These are phyloP conservation scores for Psilocybe azurescens DNA, from an alignment of 768 basidiomycete genomes.

Conservation along the genomic window DNA sequence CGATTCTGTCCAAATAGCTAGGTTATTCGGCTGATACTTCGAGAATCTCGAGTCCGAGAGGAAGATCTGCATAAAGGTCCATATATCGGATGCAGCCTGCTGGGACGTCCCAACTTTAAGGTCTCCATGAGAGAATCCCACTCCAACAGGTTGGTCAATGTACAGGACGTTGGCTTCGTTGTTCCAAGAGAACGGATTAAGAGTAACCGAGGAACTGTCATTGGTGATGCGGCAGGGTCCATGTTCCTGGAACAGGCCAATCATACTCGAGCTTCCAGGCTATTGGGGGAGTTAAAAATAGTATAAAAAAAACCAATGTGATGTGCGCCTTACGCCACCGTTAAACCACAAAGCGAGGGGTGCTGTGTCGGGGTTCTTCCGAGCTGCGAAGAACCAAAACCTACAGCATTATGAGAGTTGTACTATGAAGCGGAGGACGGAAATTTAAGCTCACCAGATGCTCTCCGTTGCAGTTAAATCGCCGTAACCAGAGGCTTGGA, in stretches of 20 bases:
- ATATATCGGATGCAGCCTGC: conserved; percentile 60
- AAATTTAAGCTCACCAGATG: conserved; percentile 46
- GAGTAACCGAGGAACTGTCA: conserved; percentile 50
- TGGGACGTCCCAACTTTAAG: conserved; percentile 54
- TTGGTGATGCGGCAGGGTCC: conserved; percentile 76
- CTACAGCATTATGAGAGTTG: conserved; percentile 29
- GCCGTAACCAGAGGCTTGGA: conserved; percentile 67
- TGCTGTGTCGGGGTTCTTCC: conserved; percentile 63
- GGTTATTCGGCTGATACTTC: conserved; percentile 45
- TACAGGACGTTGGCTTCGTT: conserved; percentile 60
- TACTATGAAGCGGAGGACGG: too few species aligned
- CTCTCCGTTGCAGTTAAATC: conserved; percentile 62
- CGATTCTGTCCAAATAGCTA: conserved; percentile 73
- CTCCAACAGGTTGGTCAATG: conserved; percentile 68
- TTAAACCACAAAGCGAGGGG: conserved; percentile 75
- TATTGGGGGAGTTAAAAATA: conserved; percentile 18
- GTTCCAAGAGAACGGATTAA: conserved; percentile 66
- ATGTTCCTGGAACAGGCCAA: conserved; percentile 75
- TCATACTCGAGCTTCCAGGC: conserved; percentile 62
- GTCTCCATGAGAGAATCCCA: conserved; percentile 66
- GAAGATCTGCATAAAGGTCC: conserved; percentile 70
- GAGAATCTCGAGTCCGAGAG: conserved; percentile 58
- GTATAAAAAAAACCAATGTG: not conserved
- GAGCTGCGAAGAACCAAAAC: conserved; percentile 75
- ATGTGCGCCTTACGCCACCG: conserved; percentile 49